A percentile compares a stretch with the other conserved stretches of the same genome.
Evolutionary conservation across 805 yeast species (phyloP).

Genomic region (Henningerozyma blattae): DNA sequence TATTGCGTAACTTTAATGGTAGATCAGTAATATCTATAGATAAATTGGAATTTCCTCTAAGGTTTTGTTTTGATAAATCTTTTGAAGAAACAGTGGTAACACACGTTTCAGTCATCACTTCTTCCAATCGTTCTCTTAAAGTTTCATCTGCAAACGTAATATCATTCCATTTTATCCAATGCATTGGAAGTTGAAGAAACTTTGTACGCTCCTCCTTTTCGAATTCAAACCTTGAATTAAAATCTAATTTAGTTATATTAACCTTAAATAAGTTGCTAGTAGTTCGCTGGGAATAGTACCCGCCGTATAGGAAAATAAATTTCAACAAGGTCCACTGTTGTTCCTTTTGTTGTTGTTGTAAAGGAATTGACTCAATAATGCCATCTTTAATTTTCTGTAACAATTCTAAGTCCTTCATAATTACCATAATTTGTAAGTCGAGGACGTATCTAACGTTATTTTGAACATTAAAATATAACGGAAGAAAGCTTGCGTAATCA

Average conservation of each 20-base stretch:
- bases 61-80: not conserved
- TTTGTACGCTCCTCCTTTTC: constrained; percentile 16
- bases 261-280: too few relatives aligned
- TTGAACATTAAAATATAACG: constrained; percentile 13
- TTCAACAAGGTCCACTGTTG: constrained; percentile 23
- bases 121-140: not conserved
- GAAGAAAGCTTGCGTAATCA: constrained; percentile 10
- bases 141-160: constrained; percentile 1
- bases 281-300: too few relatives aligned
- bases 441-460: constrained; percentile 10
- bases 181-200: constrained; percentile 16
- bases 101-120: not conserved
- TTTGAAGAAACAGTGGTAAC: not conserved
- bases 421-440: constrained; percentile 17
- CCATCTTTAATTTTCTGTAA: not conserved
- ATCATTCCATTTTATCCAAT: constrained; percentile 18
- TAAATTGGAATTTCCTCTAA: not conserved
- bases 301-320: constrained; percentile 21
- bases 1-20: constrained; percentile 1
- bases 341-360: constrained; percentile 4
- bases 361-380: not conserved
- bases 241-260: not conserved
- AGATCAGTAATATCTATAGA: not conserved
- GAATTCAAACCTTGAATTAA: constrained; percentile 7
- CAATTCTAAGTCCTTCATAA: constrained; percentile 8